Conservation (phyloP, 768 basidiomycete genomes). For the Leccinum boreale region DNA sequence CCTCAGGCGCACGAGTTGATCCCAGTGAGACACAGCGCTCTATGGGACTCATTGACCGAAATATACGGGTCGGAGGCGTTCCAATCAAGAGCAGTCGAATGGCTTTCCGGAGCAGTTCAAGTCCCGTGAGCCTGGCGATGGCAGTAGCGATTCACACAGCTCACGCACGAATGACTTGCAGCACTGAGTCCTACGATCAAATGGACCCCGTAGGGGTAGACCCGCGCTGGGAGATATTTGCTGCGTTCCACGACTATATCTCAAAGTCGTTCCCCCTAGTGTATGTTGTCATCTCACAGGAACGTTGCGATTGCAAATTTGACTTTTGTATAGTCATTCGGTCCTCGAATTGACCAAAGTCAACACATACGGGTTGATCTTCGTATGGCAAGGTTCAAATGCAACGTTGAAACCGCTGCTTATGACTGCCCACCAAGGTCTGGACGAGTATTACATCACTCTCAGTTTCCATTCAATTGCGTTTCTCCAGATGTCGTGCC, state of each 20-base stretch:
- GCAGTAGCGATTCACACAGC: background rate
- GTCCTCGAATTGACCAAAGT: conserved; percentile 52
- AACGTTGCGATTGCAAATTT: background rate
- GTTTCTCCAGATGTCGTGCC: conserved; percentile 59
- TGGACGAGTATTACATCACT: background rate
- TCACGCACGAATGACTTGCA: conserved; percentile 19
- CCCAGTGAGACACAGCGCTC: conserved; percentile 32
- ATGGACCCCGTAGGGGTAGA: conserved; percentile 48
- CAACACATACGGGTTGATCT: conserved; percentile 60
- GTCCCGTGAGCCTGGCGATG: conserved; percentile 33
- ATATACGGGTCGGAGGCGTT: conserved; percentile 35
- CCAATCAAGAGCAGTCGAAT: conserved; percentile 32
- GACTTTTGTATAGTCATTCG: conserved; percentile 38
- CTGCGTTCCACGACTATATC: conserved; percentile 54
- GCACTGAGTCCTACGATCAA: conserved; percentile 51
- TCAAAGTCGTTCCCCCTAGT: conserved; percentile 56
- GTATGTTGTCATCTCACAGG: conserved; percentile 31
- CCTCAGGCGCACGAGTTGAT: conserved; percentile 33
- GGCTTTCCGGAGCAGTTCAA: conserved; percentile 40
- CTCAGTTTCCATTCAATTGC: background rate
- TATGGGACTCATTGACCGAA: conserved; percentile 33
- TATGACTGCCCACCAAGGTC: conserved; percentile 53
- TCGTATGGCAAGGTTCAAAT: conserved; percentile 51
- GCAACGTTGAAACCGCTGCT: conserved; percentile 54
- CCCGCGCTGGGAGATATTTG: conserved; percentile 53